These are phyloP conservation scores for Chaetomium sp. DNA, from an alignment of 2,329 filamentous ascomycete genomes.

Conservation along the genomic window DNA sequence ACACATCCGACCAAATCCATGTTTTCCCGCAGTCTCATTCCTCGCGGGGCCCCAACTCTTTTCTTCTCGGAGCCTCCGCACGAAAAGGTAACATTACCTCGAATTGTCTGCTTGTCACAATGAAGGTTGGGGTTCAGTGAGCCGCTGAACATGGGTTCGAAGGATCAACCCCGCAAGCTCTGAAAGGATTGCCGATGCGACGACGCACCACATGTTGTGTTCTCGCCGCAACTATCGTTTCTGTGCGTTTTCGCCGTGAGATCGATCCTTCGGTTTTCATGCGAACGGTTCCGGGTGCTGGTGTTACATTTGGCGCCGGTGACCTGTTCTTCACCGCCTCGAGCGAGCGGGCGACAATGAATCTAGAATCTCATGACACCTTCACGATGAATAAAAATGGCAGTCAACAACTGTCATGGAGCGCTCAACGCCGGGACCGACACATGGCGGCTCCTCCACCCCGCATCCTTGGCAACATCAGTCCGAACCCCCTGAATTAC, in stretches of 20 bases:
- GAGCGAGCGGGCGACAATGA: background rate
- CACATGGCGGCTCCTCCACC: too few relatives aligned
- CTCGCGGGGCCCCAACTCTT: background rate
- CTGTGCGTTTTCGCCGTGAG: background rate
- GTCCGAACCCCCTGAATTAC: too few relatives aligned
- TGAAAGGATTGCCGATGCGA: background rate
- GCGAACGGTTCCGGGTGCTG: background rate
- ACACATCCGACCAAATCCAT: background rate
- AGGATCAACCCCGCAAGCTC: slow-evolving; percentile 1
- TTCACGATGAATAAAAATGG: too few relatives aligned
- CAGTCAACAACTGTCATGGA: too few relatives aligned
- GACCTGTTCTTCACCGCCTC: background rate
- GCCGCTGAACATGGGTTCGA: background rate
- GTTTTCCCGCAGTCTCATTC: background rate
- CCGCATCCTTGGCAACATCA: too few relatives aligned
- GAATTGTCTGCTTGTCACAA: background rate
- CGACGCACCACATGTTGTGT: background rate
- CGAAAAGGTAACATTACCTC: too few relatives aligned
- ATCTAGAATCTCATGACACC: too few relatives aligned
- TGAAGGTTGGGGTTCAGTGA: background rate
- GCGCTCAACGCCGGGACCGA: too few relatives aligned
- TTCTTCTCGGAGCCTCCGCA: background rate
- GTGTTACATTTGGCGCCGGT: background rate
- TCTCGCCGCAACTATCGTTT: background rate
- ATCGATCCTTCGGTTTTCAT: background rate